Base-by-base conservation (phyloP, 2,329 filamentous ascomycete genomes). In the Beauveria sp. region DNA sequence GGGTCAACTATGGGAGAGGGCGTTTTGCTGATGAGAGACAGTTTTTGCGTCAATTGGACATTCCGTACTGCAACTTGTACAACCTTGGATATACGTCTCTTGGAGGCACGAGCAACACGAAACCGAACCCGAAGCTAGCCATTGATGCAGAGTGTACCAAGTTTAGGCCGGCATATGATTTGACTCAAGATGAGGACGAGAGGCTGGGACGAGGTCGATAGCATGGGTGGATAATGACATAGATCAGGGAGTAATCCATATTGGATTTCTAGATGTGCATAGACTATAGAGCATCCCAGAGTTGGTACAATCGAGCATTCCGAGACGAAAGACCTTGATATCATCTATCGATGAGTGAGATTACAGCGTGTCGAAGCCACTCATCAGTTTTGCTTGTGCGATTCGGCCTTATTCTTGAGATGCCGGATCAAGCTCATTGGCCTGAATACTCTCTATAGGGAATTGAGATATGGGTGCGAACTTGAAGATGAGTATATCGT, bases 1-100 rank as follows among this genome's bases (percentile, higher is more conserved):
- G 50, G 43, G 49, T 18, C 1, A 18, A 28, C 38, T 20, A 30
- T 26, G 62, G 47, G 58, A 40, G 7, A 12, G 4, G 40, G 30
- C 8, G 16, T 18, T 8, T 30, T n/a, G n/a, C 68, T 70, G 63
- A 69, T 64, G 49, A 47, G 4, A 47, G 2, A 3, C n/a, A 91
- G 87, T 95, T 96, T 71, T 89, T 96, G 64, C 84, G 88, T 34
- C 86, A 89, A 69, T 77, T 98, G 34, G 81, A 85, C 1, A 86
- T 98, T 30, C 86, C 87, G 5, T 99, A 96, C 71, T 98, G 95
- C 73, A 77, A 80, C 12, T 79, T 99, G 28, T 99, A 99, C 73
- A 91, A 97, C 72, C 79, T 70, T 66, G 93, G 93, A 10, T 97
- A 95, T 74, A 96, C 95, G 3, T 93, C 89, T 65, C 79, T 99